phyloP scores from a whole-genome alignment of 768 basidiomycete genomes.

The Trametes cubensis region DNA sequence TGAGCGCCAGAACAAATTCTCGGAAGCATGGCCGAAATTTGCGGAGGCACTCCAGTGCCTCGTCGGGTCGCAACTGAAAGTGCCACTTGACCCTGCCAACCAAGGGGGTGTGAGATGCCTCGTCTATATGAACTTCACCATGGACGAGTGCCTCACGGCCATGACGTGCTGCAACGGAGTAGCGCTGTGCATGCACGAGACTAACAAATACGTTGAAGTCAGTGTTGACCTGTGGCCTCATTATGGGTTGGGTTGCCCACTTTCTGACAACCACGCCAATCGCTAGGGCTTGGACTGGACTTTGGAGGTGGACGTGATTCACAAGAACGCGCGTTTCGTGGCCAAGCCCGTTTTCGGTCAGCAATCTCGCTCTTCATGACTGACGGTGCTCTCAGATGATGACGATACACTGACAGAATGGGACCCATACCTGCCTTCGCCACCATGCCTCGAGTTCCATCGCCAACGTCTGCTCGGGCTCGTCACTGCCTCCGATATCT shows the following conservation, averaged over 20 bases:
- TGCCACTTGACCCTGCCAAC: slow-evolving; percentile 10
- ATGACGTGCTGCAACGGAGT: slow-evolving; percentile 25
- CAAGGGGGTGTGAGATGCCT: slow-evolving; percentile 16
- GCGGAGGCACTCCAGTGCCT: slow-evolving; percentile 13
- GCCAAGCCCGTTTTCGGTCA: slow-evolving; percentile 15
- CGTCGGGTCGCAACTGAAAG: slow-evolving; percentile 11
- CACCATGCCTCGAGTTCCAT: slow-evolving; percentile 31
- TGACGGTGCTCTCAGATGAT: background rate
- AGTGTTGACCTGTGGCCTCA: background rate
- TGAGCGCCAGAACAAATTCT: slow-evolving; percentile 1
- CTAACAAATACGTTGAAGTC: slow-evolving; percentile 16
- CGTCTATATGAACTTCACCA: slow-evolving; percentile 16
- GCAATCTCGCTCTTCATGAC: background rate
- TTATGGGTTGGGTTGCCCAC: background rate
- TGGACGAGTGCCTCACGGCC: slow-evolving; percentile 14
- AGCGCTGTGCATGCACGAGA: slow-evolving; percentile 6
- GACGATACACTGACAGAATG: slow-evolving; percentile 25
- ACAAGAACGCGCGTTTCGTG: slow-evolving; percentile 28
- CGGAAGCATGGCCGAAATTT: slow-evolving; percentile 2
- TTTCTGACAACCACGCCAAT: background rate
- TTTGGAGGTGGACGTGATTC: slow-evolving; percentile 34
- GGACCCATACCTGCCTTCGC: slow-evolving; percentile 32
- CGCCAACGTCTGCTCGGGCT: slow-evolving; percentile 32
- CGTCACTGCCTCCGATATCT: slow-evolving; percentile 31
- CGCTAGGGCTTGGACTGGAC: slow-evolving; percentile 37